Evolutionary conservation across 768 basidiomycete species (phyloP).

Genomic region (Amanita inopinata): DNA sequence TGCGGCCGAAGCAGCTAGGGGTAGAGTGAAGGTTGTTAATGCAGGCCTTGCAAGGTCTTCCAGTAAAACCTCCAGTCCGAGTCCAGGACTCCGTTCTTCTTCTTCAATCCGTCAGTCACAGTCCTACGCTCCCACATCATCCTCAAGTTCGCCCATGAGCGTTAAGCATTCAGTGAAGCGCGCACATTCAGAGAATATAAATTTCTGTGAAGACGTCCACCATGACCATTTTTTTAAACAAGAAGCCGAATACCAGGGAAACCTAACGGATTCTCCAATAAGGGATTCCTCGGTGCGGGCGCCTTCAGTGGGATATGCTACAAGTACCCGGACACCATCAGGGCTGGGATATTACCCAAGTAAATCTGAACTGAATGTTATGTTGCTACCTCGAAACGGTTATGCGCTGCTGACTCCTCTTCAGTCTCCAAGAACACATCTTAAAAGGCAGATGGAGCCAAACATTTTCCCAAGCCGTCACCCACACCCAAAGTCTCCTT

Average conservation of each 20-base stretch:
- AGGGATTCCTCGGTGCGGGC: conserved; percentile 10
- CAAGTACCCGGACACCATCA: conserved; percentile 22
- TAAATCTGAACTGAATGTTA: conserved; percentile 12
- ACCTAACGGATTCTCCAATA: conserved; percentile 8
- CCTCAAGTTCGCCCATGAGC: background rate
- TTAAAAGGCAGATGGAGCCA: conserved; percentile 14
- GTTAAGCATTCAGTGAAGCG: background rate
- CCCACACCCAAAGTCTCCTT: too few species aligned
- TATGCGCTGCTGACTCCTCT: conserved; percentile 5
- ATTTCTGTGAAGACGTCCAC: too few species aligned
- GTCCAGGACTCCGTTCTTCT: conserved; percentile 11
- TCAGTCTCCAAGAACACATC: conserved; percentile 1
- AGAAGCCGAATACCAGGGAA: conserved; percentile 9
- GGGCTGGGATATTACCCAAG: conserved; percentile 20
- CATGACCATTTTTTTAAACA: background rate
- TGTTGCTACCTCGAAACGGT: conserved; percentile 10
- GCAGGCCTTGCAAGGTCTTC: conserved; percentile 5
- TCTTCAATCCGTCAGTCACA: conserved; percentile 1
- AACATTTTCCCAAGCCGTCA: too few species aligned
- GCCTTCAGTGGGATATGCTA: conserved; percentile 3
- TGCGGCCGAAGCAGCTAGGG: conserved; percentile 17
- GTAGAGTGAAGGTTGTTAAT: conserved; percentile 19
- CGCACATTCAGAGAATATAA: conserved; percentile 11
- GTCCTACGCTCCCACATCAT: background rate
- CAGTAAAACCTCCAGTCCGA: conserved; percentile 2